Base-by-base conservation (phyloP, 306 rosid species). In the Dryas octopetala region DNA sequence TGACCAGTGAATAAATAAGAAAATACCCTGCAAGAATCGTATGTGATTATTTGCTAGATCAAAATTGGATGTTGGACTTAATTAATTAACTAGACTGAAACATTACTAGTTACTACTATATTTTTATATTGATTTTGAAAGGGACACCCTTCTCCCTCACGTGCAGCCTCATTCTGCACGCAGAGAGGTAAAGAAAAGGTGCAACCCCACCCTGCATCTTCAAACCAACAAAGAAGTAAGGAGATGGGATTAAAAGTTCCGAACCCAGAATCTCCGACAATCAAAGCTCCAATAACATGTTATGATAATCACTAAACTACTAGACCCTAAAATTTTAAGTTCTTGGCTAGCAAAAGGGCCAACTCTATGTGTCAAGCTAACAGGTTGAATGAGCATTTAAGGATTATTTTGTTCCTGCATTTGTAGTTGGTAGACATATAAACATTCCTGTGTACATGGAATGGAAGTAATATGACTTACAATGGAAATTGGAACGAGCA, bases 401-500 rank as follows among this genome's bases (percentile, higher is more conserved):
- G 10, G 38, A 32, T 32, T 13, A 13, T 61, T 13, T 40, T 12
- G 13, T 13, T 12, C 17, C 45, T 13, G 45, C 45, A 58, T 23
- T 46, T 58, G 63, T 14, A 58, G 40, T 19, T 5, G 3, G 23
- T 12, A 12, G 16, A 32, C 13, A 52, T 52, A 11, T 52, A 52
- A 12, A 14, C 57, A 52, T 52, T 59, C 64, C 46, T 38, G 11
- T 32, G 6, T 63, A 13, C 46, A 9, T 6, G 19, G 2, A 43
- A 43, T 19, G 13, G 11, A 13, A 7, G 59, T 48, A 13, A 5
- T 4, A 45, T 19, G 1, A 5, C 93, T 87, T 72, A 91, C 94
- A 84, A 72, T 6, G 92, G 88, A 78, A 89, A 91, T 62, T 81
- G 85, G 81, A 91, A 89, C 53, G 97, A 89, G 5, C n/a, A 67